phyloP scores from a whole-genome alignment of 345 rosid species.

The Citrus inodora region DNA sequence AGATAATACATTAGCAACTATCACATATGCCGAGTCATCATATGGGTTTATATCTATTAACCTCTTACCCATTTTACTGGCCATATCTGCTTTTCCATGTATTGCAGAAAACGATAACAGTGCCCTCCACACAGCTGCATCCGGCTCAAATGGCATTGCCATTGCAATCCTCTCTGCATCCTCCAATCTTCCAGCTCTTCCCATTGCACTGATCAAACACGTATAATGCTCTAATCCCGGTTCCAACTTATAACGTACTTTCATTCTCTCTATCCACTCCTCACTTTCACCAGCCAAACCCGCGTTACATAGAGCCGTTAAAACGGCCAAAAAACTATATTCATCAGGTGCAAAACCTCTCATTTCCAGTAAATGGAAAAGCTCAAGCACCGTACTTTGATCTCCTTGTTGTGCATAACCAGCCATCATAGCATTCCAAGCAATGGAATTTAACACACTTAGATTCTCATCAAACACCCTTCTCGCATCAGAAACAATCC shows the following conservation, averaged over 20 bases:
- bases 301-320: constrained; percentile 33
- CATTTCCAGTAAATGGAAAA: constrained; percentile 28
- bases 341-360: constrained; percentile 35
- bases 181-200: constrained; percentile 27
- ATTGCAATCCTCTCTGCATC: constrained; percentile 37
- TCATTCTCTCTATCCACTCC: constrained; percentile 38
- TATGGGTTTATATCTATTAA: constrained; percentile 31
- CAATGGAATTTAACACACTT: constrained; percentile 26
- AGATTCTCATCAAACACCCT: constrained; percentile 35
- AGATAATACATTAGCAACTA: constrained; percentile 31
- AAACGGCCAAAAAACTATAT: constrained; percentile 38
- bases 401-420: constrained; percentile 50
- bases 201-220: constrained; percentile 35
- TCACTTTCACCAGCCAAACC: constrained; percentile 31
- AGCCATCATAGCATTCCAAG: constrained; percentile 46
- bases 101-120: constrained; percentile 32
- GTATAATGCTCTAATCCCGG: constrained; percentile 48
- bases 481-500: constrained; percentile 36
- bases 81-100: constrained; percentile 32
- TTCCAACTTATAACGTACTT: constrained; percentile 18
- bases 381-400: constrained; percentile 20
- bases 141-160: constrained; percentile 39
- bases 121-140: constrained; percentile 46
- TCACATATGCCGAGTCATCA: constrained; percentile 39
- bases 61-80: constrained; percentile 19